phyloP scores from a whole-genome alignment of 495 filamentous ascomycete species.

The Extremus antarcticus region DNA sequence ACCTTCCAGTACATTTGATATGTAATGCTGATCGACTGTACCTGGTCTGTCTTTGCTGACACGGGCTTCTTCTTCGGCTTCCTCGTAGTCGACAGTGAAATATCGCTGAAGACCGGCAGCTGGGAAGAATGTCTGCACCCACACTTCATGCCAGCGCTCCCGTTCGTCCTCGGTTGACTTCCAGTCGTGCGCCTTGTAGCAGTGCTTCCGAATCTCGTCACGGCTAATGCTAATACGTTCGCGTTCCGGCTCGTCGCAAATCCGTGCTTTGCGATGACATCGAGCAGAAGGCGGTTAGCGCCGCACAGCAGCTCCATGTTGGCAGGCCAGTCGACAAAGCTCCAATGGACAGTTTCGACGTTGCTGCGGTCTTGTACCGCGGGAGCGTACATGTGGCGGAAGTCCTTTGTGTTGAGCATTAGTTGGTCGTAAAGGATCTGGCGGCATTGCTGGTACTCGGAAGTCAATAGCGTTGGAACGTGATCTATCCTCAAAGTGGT shows the following conservation, averaged over 20 bases:
- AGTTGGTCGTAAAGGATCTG: neutral
- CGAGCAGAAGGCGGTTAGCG: neutral
- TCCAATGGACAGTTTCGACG: neutral
- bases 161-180: conserved; percentile 2
- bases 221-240: neutral
- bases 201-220: neutral
- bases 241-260: neutral
- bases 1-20: neutral
- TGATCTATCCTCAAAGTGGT: conserved; percentile 1
- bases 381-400: neutral
- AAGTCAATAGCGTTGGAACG: neutral
- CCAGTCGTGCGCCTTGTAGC: conserved; percentile 3
- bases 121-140: conserved; percentile 6
- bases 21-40: neutral
- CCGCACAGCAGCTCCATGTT: neutral
- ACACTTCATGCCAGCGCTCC: neutral
- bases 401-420: neutral
- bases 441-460: neutral
- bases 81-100: conserved; percentile 6
- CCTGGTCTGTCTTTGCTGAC: neutral
- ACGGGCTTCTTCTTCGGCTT: neutral
- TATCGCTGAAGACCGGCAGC: conserved; percentile 4
- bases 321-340: neutral
- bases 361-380: neutral
- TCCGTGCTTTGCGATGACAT: too few species aligned